Conservation (phyloP, 768 basidiomycete genomes). For the Pulveroboletus sp. region DNA sequence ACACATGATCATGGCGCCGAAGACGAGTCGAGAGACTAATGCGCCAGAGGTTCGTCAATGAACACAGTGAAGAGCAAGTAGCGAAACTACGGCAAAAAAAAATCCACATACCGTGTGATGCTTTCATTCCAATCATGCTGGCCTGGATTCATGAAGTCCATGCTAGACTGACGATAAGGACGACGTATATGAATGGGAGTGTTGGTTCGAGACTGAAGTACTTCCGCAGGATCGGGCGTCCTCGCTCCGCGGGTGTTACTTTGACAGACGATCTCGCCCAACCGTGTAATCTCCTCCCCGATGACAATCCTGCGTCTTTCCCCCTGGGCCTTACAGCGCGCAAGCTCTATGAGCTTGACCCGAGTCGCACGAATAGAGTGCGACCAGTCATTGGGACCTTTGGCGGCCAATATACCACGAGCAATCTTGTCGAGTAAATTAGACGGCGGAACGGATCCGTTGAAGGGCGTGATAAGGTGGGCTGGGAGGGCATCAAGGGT, state of each 20-base stretch:
- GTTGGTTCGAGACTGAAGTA: constrained; percentile 45
- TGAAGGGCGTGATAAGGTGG: constrained; percentile 84
- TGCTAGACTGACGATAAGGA: constrained; percentile 77
- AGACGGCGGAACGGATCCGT: constrained; percentile 76
- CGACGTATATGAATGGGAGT: constrained; percentile 43
- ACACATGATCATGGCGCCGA: constrained; percentile 56
- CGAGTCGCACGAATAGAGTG: constrained; percentile 80
- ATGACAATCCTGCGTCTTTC: constrained; percentile 37
- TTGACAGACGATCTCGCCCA: constrained; percentile 10
- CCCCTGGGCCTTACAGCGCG: constrained; percentile 62
- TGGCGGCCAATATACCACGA: constrained; percentile 67
- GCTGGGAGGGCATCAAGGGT: constrained; percentile 79
- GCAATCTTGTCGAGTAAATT: constrained; percentile 87
- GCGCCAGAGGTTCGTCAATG: constrained; percentile 9
- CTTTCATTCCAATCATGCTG: constrained; percentile 42
- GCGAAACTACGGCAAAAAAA: constrained; percentile 1
- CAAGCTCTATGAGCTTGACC: constrained; percentile 74
- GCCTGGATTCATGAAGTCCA: constrained; percentile 71
- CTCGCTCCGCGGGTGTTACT: constrained; percentile 8
- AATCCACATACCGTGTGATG: constrained; percentile 55
- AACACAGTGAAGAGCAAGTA: constrained; percentile 2
- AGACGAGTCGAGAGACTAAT: constrained; percentile 62
- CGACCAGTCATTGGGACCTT: constrained; percentile 76
- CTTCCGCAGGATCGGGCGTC: constrained; percentile 33
- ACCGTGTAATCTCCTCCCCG: constrained; percentile 40